Conservation (phyloP, 345 rosid genomes). For the Heritiera fomes region DNA sequence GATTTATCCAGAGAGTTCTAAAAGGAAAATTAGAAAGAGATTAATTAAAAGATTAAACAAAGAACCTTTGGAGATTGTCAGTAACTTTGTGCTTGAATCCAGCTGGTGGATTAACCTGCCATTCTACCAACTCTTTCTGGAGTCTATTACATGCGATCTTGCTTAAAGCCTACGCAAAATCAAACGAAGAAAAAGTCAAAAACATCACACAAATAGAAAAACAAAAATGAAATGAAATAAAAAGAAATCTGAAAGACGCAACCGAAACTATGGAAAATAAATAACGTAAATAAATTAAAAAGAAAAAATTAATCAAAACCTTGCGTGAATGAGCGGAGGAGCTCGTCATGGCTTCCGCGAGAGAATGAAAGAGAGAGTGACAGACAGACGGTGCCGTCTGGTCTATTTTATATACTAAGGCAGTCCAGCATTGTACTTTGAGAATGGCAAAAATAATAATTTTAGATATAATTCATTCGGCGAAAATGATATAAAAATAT, state of each 20-base stretch:
- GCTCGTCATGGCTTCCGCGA: conserved; percentile 60
- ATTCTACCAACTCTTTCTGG: conserved; percentile 89
- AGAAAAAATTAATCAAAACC: conserved; percentile 31
- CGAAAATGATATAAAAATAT: too few species aligned
- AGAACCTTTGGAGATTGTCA: conserved; percentile 59
- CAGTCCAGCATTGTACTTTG: background rate
- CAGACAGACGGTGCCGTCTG: conserved; percentile 21
- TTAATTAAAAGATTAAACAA: background rate
- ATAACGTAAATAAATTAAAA: background rate
- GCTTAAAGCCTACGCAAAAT: conserved; percentile 57
- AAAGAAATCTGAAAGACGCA: background rate
- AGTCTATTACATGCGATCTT: conserved; percentile 96
- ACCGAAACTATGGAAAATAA: background rate
- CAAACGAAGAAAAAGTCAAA: conserved; percentile 12
- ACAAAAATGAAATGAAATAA: background rate
- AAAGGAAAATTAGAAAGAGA: background rate
- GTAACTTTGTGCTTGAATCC: conserved; percentile 69
- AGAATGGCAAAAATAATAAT: background rate
- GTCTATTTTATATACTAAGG: background rate
- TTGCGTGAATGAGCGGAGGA: conserved; percentile 76
- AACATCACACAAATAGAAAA: conserved; percentile 1
- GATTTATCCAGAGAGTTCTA: background rate
- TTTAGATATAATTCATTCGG: too few species aligned
- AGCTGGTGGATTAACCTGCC: conserved; percentile 89
- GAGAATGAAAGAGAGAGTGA: background rate